Evolutionary conservation across 164 flowering plant species (phyloP).

Genomic region (Amborella trichopoda): DNA sequence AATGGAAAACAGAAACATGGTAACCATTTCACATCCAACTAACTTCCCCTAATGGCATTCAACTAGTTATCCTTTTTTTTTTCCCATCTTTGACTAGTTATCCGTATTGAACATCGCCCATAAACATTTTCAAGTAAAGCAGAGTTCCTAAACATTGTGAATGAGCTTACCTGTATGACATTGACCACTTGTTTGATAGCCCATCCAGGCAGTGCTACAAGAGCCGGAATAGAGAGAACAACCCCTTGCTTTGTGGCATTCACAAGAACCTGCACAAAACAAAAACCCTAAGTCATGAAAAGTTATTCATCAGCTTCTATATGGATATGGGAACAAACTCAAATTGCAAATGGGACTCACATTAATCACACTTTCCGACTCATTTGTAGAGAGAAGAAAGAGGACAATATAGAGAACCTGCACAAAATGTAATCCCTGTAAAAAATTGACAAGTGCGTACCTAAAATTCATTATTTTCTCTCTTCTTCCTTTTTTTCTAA

Average conservation of each 20-base stretch:
- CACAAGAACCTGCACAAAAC: constrained; percentile 27
- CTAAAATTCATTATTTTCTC: not conserved
- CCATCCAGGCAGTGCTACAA: constrained; percentile 53
- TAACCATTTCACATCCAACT: not conserved
- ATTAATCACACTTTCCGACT: constrained; percentile 36
- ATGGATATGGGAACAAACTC: not conserved
- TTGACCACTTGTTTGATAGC: constrained; percentile 67
- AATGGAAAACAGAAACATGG: too few species aligned
- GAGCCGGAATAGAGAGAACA: constrained; percentile 19
- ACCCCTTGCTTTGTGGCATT: constrained; percentile 16
- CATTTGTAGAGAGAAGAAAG: constrained; percentile 47
- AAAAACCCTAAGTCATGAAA: constrained; percentile 5
- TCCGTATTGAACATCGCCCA: not conserved
- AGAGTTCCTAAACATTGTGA: not conserved
- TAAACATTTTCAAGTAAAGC: not conserved
- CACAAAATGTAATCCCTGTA: not conserved
- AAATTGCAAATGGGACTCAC: constrained; percentile 24
- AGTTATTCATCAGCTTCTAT: not conserved
- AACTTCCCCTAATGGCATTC: not conserved
- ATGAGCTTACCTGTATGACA: constrained; percentile 58
- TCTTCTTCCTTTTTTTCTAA: too few species aligned
- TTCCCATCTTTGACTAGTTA: not conserved
- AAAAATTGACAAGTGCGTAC: not conserved
- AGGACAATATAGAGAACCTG: constrained; percentile 85
- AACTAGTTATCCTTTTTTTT: not conserved